Conservation (phyloP, 2,329 filamentous ascomycete genomes). For the Exophiala phaeomuriformis region DNA sequence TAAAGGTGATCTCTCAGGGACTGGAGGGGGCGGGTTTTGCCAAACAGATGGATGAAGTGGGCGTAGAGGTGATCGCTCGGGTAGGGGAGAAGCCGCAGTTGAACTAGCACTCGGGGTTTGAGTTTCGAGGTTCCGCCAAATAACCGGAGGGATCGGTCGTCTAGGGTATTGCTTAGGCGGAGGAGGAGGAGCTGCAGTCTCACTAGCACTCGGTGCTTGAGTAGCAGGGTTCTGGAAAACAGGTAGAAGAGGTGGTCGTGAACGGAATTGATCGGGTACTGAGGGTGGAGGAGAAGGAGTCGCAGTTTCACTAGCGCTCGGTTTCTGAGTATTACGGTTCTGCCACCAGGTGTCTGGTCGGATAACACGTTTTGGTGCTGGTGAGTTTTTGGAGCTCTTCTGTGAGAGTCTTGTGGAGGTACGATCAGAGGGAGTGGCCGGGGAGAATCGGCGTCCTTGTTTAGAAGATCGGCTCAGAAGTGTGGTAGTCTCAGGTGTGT, state of each 20-base stretch:
- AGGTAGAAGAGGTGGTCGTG: neutral
- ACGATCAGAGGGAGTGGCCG: neutral
- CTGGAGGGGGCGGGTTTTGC: too few relatives aligned
- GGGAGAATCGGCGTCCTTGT: neutral
- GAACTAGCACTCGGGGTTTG: neutral
- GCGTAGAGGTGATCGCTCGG: constrained; percentile 12
- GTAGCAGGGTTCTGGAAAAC: too few relatives aligned
- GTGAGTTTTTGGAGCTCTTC: neutral
- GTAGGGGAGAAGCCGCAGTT: constrained; percentile 3
- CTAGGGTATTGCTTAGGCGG: constrained; percentile 6
- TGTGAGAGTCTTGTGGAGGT: neutral
- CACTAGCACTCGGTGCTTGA: neutral
- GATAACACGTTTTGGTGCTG: constrained; percentile 5
- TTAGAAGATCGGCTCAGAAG: neutral
- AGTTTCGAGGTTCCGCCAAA: too few relatives aligned
- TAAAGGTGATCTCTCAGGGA: too few relatives aligned
- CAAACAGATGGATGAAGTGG: neutral
- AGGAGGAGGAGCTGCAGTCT: constrained; percentile 2
- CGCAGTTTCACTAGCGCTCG: neutral
- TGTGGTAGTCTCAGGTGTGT: neutral
- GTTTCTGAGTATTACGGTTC: neutral
- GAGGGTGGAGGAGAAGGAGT: constrained; percentile 4
- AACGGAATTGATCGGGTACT: constrained; percentile 1
- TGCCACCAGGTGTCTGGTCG: constrained; percentile 16
- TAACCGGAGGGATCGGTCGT: neutral